Percentiles rank a stretch among this genome's conserved stretches.
phyloP scores from a whole-genome alignment of 805 yeast species.

The Cyberlindnera xishuangbannaensis region DNA sequence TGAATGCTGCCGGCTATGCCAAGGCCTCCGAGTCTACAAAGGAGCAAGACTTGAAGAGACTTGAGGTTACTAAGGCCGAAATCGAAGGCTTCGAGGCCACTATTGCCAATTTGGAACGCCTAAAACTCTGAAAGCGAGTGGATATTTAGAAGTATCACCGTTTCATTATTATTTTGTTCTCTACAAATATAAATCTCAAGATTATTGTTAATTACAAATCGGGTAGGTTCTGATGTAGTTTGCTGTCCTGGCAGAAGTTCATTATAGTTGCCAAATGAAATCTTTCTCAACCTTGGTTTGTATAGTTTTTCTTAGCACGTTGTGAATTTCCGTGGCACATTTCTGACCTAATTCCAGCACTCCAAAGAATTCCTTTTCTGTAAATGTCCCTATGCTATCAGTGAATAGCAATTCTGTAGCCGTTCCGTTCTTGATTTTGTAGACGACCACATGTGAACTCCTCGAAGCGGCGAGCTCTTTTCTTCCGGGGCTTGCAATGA shows the following conservation, averaged over 20 bases:
- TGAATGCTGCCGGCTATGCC: conserved; percentile 67
- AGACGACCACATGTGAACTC: conserved; percentile 66
- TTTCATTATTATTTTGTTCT: no score
- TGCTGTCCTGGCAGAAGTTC: conserved; percentile 1
- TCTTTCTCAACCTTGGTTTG: conserved; percentile 44
- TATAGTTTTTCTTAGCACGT: conserved; percentile 45
- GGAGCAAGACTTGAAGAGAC: conserved; percentile 62
- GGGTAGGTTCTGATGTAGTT: no score
- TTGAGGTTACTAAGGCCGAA: conserved; percentile 75
- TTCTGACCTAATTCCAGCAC: conserved; percentile 48
- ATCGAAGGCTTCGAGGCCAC: conserved; percentile 86
- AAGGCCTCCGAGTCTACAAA: conserved; percentile 83
- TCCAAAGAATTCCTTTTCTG: conserved; percentile 45
- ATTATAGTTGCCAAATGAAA: conserved; percentile 48
- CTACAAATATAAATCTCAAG: no score
- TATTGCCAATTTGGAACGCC: conserved; percentile 74
- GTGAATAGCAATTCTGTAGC: conserved; percentile 54
- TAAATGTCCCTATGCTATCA: conserved; percentile 71
- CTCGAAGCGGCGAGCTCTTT: conserved; percentile 36
- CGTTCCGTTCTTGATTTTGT: conserved; percentile 43
- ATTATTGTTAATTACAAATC: no score
- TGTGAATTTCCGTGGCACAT: conserved; percentile 40
- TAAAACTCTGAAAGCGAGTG: conserved; percentile 61
- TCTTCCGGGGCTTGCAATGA: conserved; percentile 41
- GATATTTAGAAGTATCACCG: conserved; percentile 1